phyloP scores from a whole-genome alignment of 768 basidiomycete genomes.

The Megacollybia marginata region DNA sequence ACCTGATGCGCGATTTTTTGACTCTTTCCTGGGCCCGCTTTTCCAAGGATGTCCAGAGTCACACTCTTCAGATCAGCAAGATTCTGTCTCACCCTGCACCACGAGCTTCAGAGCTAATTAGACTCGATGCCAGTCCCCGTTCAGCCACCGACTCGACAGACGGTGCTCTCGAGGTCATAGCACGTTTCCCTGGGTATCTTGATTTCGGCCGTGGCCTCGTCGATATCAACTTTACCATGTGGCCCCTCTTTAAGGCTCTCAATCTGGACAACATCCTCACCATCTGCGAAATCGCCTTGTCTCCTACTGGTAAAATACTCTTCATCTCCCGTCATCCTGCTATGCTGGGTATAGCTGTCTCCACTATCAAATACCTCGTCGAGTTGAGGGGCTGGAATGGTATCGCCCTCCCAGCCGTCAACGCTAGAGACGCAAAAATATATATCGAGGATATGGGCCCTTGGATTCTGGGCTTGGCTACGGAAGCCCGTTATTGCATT shows the following conservation, averaged over 20 bases:
- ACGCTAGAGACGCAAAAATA: constrained; percentile 86
- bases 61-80: constrained; percentile 85
- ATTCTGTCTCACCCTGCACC: constrained; percentile 84
- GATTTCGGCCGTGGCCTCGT: constrained; percentile 89
- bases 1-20: constrained; percentile 91
- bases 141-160: constrained; percentile 34
- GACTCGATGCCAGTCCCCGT: constrained; percentile 74
- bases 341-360: constrained; percentile 69
- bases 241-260: constrained; percentile 90
- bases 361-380: constrained; percentile 63
- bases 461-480: constrained; percentile 89
- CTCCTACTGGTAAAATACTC: constrained; percentile 79
- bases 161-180: constrained; percentile 70
- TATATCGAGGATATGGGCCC: constrained; percentile 96
- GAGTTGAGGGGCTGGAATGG: constrained; percentile 93
- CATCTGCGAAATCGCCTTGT: constrained; percentile 87
- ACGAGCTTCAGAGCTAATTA: constrained; percentile 79
- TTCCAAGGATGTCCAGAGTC: constrained; percentile 89
- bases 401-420: constrained; percentile 73
- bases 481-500: constrained; percentile 67
- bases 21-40: constrained; percentile 95
- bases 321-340: constrained; percentile 87
- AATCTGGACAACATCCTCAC: constrained; percentile 92
- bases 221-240: constrained; percentile 94
- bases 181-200: constrained; percentile 87